Percentiles rank a stretch among this genome's conserved stretches.
phyloP scores from a whole-genome alignment of 305 asterid species.

The Fraxinus ornus region DNA sequence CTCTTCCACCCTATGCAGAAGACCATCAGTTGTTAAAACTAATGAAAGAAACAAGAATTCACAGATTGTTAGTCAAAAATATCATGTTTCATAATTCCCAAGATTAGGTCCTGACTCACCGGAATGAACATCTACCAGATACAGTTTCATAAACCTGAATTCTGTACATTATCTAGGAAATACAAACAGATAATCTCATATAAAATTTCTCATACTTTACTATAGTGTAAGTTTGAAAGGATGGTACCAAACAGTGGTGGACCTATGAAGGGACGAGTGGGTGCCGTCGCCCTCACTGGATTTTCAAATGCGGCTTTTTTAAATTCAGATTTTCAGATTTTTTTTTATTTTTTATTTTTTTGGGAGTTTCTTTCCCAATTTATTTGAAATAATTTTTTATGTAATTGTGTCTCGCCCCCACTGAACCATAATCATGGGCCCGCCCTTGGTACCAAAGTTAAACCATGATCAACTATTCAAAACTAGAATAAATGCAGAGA shows the following conservation, averaged over 20 bases:
- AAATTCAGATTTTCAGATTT: too few relatives aligned
- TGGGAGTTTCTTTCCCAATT: too few relatives aligned
- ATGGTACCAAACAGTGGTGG: neutral
- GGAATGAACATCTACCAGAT: neutral
- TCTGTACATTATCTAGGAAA: neutral
- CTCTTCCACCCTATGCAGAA: conserved; percentile 65
- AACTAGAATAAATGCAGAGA: too few relatives aligned
- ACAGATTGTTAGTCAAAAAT: neutral
- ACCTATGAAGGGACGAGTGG: too few relatives aligned
- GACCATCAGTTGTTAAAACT: neutral
- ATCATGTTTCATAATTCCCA: neutral
- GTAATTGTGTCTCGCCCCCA: too few relatives aligned
- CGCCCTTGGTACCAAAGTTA: too few relatives aligned
- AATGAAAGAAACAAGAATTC: neutral
- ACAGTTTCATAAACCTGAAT: neutral
- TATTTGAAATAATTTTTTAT: too few relatives aligned
- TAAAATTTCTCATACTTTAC: neutral
- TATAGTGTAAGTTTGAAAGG: neutral
- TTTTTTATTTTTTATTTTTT: too few relatives aligned
- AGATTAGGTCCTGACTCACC: neutral
- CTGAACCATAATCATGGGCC: too few relatives aligned
- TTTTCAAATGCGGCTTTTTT: too few relatives aligned
- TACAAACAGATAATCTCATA: neutral
- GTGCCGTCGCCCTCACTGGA: too few relatives aligned
- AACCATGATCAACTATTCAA: too few relatives aligned